A percentile compares a stretch with the other conserved stretches of the same genome.
phyloP scores from a whole-genome alignment of 2,329 filamentous ascomycete species.

The Cladosporium sp. region DNA sequence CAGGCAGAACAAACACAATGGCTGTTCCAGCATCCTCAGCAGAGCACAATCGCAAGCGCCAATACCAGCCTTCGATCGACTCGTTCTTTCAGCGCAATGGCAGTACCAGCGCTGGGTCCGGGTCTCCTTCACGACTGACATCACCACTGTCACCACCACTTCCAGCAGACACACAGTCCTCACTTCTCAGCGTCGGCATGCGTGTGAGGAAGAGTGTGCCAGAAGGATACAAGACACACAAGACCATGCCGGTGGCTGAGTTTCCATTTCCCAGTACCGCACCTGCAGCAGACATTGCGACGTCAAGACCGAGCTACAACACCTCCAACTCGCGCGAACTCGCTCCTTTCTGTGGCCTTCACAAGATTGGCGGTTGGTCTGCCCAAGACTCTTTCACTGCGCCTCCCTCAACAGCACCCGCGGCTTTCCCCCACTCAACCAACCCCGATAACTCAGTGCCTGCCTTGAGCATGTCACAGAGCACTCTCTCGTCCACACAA shows the following conservation, averaged over 20 bases:
- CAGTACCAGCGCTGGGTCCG: not conserved
- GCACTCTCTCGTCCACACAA: conserved; percentile 36
- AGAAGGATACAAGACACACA: conserved; percentile 84
- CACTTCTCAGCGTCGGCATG: conserved; percentile 90
- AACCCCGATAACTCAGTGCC: conserved; percentile 23
- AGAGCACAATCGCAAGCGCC: conserved; percentile 10
- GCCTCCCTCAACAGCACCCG: conserved; percentile 24
- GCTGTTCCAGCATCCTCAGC: not conserved
- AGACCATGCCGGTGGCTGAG: conserved; percentile 26
- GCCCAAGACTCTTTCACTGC: conserved; percentile 44
- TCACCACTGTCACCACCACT: conserved; percentile 46
- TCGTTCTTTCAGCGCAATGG: conserved; percentile 14
- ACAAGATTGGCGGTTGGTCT: conserved; percentile 66
- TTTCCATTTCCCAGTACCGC: conserved; percentile 24
- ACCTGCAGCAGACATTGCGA: conserved; percentile 33
- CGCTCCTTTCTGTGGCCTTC: conserved; percentile 73
- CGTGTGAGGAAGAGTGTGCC: conserved; percentile 87
- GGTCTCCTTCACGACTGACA: not conserved
- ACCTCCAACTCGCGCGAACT: conserved; percentile 52
- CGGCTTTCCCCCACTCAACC: conserved; percentile 14
- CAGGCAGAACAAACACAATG: not conserved
- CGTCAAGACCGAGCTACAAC: conserved; percentile 15
- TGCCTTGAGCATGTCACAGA: conserved; percentile 32
- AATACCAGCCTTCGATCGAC: conserved; percentile 17
- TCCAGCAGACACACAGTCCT: conserved; percentile 66